Evolutionary conservation across 2,329 filamentous ascomycete species (phyloP).

Genomic region (Neonectria coccinea): DNA sequence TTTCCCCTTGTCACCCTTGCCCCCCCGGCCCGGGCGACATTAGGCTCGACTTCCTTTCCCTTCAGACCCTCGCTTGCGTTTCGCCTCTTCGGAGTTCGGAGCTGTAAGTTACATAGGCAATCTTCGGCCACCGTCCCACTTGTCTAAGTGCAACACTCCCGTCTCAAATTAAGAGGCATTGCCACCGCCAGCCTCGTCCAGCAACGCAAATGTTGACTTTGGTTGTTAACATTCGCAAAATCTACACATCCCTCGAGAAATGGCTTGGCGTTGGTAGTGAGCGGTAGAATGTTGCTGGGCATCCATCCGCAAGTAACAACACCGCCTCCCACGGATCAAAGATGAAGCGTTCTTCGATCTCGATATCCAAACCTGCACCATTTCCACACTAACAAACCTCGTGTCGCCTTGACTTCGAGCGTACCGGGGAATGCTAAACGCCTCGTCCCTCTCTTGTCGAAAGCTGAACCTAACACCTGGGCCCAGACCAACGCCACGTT

Average conservation of each 20-base stretch:
- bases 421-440: not conserved
- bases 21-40: not conserved
- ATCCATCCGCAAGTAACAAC: not conserved
- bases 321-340: not conserved
- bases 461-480: not conserved
- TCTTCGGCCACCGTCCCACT: conserved; percentile 8
- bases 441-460: not conserved
- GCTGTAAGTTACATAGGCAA: too few relatives aligned
- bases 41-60: not conserved
- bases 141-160: conserved; percentile 1
- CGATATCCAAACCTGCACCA: not conserved
- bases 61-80: not conserved
- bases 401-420: not conserved
- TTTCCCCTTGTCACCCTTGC: not conserved
- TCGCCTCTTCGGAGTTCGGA: not conserved
- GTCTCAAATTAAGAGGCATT: conserved; percentile 14
- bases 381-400: not conserved
- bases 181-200: not conserved
- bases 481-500: conserved; percentile 3
- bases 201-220: not conserved
- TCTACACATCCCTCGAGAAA: too few relatives aligned
- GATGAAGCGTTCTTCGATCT: too few relatives aligned
- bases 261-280: not conserved
- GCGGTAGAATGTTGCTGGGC: not conserved
- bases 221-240: not conserved